These are phyloP conservation scores for Suillus ampliporus DNA, from an alignment of 768 basidiomycete genomes.

Conservation along the genomic window DNA sequence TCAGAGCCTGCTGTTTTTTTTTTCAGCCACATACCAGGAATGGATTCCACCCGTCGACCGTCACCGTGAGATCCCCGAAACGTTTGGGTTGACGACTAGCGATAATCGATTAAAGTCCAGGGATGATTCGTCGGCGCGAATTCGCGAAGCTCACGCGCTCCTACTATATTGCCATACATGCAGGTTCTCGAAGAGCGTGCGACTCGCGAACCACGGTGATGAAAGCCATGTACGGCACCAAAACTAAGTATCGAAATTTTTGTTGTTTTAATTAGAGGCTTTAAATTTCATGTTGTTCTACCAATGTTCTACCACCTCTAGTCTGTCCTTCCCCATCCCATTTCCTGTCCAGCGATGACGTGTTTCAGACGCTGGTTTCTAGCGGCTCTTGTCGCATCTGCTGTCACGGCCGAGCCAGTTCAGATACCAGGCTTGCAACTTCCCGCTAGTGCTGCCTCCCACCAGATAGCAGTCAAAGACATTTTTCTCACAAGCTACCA, in stretches of 20 bases:
- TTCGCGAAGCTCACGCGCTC: background rate
- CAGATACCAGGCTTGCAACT: conserved; percentile 50
- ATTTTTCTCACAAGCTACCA: conserved; percentile 59
- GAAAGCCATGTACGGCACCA: background rate
- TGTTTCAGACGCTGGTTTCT: conserved; percentile 24
- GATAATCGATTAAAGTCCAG: background rate
- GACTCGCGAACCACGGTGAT: background rate
- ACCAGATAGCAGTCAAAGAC: conserved; percentile 49
- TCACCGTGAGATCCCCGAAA: background rate
- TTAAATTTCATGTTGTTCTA: background rate
- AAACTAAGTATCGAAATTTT: no score
- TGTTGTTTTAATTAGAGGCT: background rate
- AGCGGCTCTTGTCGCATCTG: conserved; percentile 14
- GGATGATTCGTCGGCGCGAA: background rate
- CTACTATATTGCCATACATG: background rate
- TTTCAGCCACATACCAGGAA: background rate
- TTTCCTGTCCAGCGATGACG: background rate
- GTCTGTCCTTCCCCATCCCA: background rate
- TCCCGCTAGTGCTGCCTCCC: conserved; percentile 43
- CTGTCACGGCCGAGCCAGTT: conserved; percentile 34
- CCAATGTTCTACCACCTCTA: background rate
- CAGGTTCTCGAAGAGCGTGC: background rate
- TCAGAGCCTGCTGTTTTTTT: background rate
- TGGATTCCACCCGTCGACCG: background rate
- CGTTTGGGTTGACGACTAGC: background rate